Evolutionary conservation across 306 rosid species (phyloP).

Genomic region (Glycine latifolia): DNA sequence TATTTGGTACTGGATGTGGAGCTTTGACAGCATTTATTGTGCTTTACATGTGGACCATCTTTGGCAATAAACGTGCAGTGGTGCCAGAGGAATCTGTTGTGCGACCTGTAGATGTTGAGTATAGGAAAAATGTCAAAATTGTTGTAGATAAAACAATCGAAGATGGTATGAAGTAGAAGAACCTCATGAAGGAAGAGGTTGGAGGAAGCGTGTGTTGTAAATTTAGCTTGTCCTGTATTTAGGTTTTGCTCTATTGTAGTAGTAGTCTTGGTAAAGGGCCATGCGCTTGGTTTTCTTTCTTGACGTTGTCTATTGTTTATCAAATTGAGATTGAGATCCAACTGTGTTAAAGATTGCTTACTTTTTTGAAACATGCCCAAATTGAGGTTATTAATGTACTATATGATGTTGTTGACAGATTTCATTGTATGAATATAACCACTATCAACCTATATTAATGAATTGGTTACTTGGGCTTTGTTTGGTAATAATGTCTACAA

Average conservation of each 20-base stretch:
- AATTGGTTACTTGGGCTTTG: background rate
- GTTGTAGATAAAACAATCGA: conserved; percentile 71
- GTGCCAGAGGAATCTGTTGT: conserved; percentile 74
- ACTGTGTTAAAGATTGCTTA: conserved; percentile 1
- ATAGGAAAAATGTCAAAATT: conserved; percentile 67
- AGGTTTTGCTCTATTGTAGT: conserved; percentile 53
- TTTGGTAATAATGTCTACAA: background rate
- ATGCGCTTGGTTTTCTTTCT: background rate
- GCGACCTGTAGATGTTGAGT: conserved; percentile 66
- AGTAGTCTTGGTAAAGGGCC: conserved; percentile 41
- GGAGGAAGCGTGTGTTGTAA: conserved; percentile 58
- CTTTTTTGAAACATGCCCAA: background rate
- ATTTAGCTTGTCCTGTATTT: conserved; percentile 54
- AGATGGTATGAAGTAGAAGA: conserved; percentile 67
- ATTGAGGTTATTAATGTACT: conserved; percentile 19
- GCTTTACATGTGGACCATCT: conserved; percentile 77
- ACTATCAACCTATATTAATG: background rate
- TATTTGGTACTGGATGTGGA: conserved; percentile 88
- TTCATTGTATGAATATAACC: background rate
- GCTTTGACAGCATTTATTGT: conserved; percentile 69
- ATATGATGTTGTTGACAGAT: background rate
- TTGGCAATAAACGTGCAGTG: conserved; percentile 70
- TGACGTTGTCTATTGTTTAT: conserved; percentile 1
- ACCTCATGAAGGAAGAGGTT: conserved; percentile 42
- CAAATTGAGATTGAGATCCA: conserved; percentile 12